phyloP scores from a whole-genome alignment of 768 basidiomycete species.

The Podaxis pistillaris region DNA sequence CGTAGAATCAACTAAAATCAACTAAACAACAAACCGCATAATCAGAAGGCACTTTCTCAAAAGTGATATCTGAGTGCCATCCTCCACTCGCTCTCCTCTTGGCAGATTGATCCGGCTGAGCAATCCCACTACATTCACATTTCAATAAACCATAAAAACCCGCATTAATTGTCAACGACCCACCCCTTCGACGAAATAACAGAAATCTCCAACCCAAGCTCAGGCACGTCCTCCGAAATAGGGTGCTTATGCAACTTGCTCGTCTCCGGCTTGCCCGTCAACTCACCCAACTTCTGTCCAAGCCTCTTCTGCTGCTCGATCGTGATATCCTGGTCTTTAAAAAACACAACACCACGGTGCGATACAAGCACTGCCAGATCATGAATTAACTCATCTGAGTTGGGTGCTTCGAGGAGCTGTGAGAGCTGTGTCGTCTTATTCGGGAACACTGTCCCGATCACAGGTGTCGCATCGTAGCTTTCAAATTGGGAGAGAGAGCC shows the following conservation, averaged over 20 bases:
- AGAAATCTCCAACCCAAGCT: conserved; percentile 52
- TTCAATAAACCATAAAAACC: not conserved
- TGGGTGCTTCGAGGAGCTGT: conserved; percentile 38
- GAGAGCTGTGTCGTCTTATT: conserved; percentile 44
- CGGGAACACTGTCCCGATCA: conserved; percentile 56
- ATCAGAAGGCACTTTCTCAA: conserved; percentile 59
- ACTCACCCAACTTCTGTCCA: conserved; percentile 44
- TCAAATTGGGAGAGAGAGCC: conserved; percentile 36
- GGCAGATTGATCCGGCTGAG: conserved; percentile 30
- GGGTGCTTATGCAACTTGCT: conserved; percentile 58
- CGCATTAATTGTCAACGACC: conserved; percentile 6
- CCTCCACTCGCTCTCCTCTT: conserved; percentile 38
- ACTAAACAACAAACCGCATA: conserved; percentile 38
- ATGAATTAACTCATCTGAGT: conserved; percentile 48
- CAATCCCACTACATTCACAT: conserved; percentile 32
- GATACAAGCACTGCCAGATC: conserved; percentile 54
- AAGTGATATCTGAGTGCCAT: conserved; percentile 61
- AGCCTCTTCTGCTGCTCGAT: conserved; percentile 52
- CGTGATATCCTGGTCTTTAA: conserved; percentile 51
- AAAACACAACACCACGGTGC: conserved; percentile 65
- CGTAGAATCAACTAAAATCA: not conserved
- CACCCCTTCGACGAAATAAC: conserved; percentile 48
- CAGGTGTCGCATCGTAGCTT: conserved; percentile 44
- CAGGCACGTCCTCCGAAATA: conserved; percentile 44
- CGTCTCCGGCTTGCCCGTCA: conserved; percentile 46